Base-by-base conservation (phyloP, 257 asterid genomes). In the Solanum sejunctum region DNA sequence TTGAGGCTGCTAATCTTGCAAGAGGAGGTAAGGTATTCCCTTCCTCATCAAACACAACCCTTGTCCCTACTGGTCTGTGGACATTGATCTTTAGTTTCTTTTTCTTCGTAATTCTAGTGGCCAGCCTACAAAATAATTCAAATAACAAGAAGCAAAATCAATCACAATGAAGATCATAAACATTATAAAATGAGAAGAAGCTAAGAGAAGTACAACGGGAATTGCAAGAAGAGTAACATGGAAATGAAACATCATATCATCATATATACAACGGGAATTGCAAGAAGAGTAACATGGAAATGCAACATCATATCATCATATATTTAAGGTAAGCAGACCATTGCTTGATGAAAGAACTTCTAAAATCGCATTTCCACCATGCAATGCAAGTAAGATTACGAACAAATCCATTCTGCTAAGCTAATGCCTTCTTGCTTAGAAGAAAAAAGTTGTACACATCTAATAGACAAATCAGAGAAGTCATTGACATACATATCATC, bases 21-120 rank as follows among this genome's bases (percentile, higher is more conserved):
- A 94, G 95, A 47, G 98, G 98, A 51, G 97, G 90, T 83, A 95
- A 91, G 71, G 97, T 91, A 88, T 94, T 89, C 86, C 99, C 97
- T 88, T 90, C 98, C n/a, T 97, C 99, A 85, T 95, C 98, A 90
- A 97, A 97, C 61, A 95, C 98, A 88, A 97, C 95, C 93, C 97
- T 90, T 11, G 93, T 92, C 63, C 99, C 98, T 55, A 92, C 91
- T 32, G 99, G 99, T 89, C 98, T 92, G 88, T 94, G 94, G 88
- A 86, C 70, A 84, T 93, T 94, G 90, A 96, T 96, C 97, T 96
- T 96, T 91, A 96, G 89, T 96, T 94, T 96, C 92, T 94, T 96
- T 80, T 93, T 93, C 97, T 94, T 96, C 66, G 85, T 85, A 78
- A 93, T 87, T 91, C 97, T 93, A 26, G 95, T 93, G 36, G 87